Base-by-base conservation (phyloP, 768 basidiomycete genomes). In the Punctularia strigosozonata region DNA sequence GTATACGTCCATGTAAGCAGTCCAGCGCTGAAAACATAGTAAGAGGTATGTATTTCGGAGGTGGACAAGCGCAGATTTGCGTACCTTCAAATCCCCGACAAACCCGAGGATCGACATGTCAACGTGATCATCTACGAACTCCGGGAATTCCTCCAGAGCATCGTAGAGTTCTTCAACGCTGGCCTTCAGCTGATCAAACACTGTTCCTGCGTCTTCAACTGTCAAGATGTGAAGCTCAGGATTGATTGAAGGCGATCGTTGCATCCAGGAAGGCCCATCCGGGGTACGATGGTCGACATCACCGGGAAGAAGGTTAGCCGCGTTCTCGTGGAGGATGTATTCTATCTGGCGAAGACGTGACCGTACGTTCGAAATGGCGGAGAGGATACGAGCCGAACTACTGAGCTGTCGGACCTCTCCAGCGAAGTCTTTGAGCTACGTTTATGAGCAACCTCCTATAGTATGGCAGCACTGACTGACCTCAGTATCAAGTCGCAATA, bases 131-230 rank as follows among this genome's bases (percentile, higher is more conserved):
- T 84, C 79, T 20, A 69, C 75, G 47, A 82, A 81, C 51, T 84
- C 83, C 1, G 81, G 82, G 46, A 86, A 84, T 50, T 85, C 81
- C 41, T 84, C 82, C 44, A 86, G 55, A 46, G n/a, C n/a, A n/a
- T n/a, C n/a, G n/a, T n/a, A n/a, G n/a, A n/a, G n/a, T n/a, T n/a
- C n/a, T n/a, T n/a, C n/a, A n/a, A n/a, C n/a, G n/a, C n/a, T n/a
- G n/a, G n/a, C n/a, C n/a, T n/a, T n/a, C n/a, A n/a, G n/a, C n/a
- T n/a, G n/a, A n/a, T n/a, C n/a, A n/a, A n/a, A n/a, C n/a, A n/a
- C n/a, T n/a, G n/a, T n/a, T n/a, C n/a, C n/a, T n/a, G n/a, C n/a
- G n/a, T n/a, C n/a, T n/a, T n/a, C n/a, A n/a, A n/a, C n/a, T n/a
- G n/a, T n/a, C n/a, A n/a, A n/a, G n/a, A n/a, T n/a, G n/a, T n/a